phyloP scores from a whole-genome alignment of 768 basidiomycete genomes.

The Tulasnella sp. region DNA sequence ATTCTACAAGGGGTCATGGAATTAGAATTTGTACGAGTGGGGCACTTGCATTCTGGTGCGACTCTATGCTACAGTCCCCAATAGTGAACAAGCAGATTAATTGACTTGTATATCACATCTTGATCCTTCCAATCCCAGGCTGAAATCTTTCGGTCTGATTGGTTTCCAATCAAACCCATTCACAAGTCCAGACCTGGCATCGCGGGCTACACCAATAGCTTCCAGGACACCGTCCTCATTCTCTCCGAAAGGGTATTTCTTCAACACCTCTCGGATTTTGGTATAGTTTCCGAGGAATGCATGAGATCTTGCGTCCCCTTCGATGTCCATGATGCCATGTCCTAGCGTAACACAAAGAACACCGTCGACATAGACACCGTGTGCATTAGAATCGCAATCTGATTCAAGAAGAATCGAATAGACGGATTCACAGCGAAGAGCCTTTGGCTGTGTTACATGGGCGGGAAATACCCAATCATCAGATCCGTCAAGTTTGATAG shows the following conservation, averaged over 20 bases:
- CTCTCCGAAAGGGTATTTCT: not conserved
- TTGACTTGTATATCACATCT: too few relatives aligned
- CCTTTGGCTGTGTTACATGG: slow-evolving; percentile 1
- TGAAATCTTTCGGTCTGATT: too few relatives aligned
- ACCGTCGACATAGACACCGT: slow-evolving; percentile 14
- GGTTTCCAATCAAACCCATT: slow-evolving; percentile 6
- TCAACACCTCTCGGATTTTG: slow-evolving; percentile 8
- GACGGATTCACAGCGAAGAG: slow-evolving; percentile 11
- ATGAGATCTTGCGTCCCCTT: slow-evolving; percentile 15
- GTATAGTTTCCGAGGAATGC: slow-evolving; percentile 16
- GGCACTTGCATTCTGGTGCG: too few relatives aligned
- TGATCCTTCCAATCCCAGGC: too few relatives aligned
- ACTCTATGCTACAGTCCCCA: too few relatives aligned
- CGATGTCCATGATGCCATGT: slow-evolving; percentile 12
- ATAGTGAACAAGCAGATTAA: too few relatives aligned
- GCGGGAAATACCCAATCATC: slow-evolving; percentile 19
- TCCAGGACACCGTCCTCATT: slow-evolving; percentile 8
- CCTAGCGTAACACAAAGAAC: slow-evolving; percentile 16
- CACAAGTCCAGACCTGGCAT: slow-evolving; percentile 3
- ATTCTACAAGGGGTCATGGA: too few relatives aligned
- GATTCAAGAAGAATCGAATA: slow-evolving; percentile 17
- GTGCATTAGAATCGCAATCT: slow-evolving; percentile 9
- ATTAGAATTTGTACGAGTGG: too few relatives aligned
- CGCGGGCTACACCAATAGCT: slow-evolving; percentile 8
- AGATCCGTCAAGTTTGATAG: slow-evolving; percentile 11